A percentile compares a stretch with the other conserved stretches of the same genome.
phyloP scores from a whole-genome alignment of 192 early-diverging fungal species.

The Linnemannia zychae region DNA sequence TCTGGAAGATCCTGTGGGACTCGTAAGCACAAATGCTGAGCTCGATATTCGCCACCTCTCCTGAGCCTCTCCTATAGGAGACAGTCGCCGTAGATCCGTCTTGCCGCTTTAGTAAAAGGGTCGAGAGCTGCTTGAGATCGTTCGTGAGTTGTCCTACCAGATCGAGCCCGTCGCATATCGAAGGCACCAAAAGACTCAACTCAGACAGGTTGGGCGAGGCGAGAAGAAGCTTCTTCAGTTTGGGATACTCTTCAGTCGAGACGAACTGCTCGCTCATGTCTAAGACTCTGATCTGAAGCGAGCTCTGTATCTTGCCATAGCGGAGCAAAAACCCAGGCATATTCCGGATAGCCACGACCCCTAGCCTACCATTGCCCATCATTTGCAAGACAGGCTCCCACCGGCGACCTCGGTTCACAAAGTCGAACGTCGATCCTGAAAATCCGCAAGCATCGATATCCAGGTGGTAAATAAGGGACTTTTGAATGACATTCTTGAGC shows the following conservation, averaged over 20 bases:
- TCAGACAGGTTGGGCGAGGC: not conserved
- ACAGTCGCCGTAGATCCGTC: not conserved
- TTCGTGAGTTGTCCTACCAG: not conserved
- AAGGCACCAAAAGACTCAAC: not conserved
- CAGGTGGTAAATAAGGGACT: slow-evolving; percentile 21
- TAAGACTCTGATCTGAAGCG: not conserved
- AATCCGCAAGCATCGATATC: slow-evolving; percentile 20
- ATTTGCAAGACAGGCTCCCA: slow-evolving; percentile 39
- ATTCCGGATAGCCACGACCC: not conserved
- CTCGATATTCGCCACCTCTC: not conserved
- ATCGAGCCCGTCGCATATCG: not conserved
- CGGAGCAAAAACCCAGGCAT: slow-evolving; percentile 2
- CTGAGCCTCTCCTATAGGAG: not conserved
- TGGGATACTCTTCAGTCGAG: not conserved
- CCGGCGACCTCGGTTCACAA: slow-evolving; percentile 24
- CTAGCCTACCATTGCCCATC: slow-evolving; percentile 22
- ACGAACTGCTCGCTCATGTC: not conserved
- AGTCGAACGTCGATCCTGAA: slow-evolving; percentile 20
- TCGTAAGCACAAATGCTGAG: not conserved
- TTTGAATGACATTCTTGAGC: slow-evolving; percentile 13
- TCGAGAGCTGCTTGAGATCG: not conserved
- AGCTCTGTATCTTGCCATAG: not conserved
- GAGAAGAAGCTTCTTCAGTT: not conserved
- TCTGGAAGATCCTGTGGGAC: not conserved
- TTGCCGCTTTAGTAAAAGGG: not conserved